Base-by-base conservation (phyloP, 164 flowering plant genomes). In the Vitis amurensis region DNA sequence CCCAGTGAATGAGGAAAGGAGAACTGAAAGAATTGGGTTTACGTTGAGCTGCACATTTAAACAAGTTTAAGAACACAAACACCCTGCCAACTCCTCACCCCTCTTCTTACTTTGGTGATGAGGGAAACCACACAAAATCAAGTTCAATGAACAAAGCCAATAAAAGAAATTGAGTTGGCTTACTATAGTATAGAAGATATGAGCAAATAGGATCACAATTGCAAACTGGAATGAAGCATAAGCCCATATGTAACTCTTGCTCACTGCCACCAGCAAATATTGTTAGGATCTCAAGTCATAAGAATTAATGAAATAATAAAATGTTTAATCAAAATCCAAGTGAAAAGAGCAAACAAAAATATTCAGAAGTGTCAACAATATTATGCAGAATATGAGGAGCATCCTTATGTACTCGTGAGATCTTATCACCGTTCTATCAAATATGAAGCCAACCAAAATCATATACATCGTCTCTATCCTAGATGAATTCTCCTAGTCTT, bases 141-240 rank as follows among this genome's bases (percentile, higher is more conserved):
- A 61, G 55, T 9, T 66, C 10, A 61, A 53, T 37, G 9, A 48
- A 37, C 23, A 61, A 73, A 70, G 3, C 53, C 56, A 50, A 37
- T 56, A 61, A 59, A 27, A 55, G 15, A 63, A 64, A 50, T 3
- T 16, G 47, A 15, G 53, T 47, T 60, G n/a, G 59, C 96, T 85
- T 85, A 92, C 98, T 30, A 90, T 55, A 13, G 85, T 70, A 68
- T 92, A 92, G 73, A 90, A 91, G 68, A 92, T 81, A 71, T 90
- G 96, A 69, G 96, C 98, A 67, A 89, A 91, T 51, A 91, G 83
- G 74, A 92, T 82, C 49, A 92, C 92, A 9, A 84, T 74, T 48
- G 92, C 92, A 78, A 92, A 92, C 79, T 92, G 98, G 81, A 90
- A 84, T 17, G 88, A 82, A 51, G 98, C 98, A 77, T 89, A 91